Conservation (phyloP, 2,329 filamentous ascomycete species). For the Fusarium scirpi region DNA sequence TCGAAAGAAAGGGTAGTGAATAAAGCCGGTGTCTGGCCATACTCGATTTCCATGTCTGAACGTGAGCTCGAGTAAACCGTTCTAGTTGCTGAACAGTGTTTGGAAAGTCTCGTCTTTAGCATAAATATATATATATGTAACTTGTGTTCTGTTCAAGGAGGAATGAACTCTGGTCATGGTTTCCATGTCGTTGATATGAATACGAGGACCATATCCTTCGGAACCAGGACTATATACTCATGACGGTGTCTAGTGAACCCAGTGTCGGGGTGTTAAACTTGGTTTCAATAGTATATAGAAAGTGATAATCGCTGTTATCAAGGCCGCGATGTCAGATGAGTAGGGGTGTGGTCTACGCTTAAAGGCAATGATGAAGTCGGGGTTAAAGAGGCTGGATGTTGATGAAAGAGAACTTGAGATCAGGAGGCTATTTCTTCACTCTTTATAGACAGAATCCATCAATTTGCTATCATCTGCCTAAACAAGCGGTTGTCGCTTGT, state of each 20-base stretch:
- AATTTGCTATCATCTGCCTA: not conserved
- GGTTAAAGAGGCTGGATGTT: not conserved
- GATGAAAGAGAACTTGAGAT: not conserved
- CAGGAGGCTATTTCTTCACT: not conserved
- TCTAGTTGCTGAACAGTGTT: too few species aligned
- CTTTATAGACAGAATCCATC: not conserved
- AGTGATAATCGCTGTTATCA: not conserved
- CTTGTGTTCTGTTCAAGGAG: too few species aligned
- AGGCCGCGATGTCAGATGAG: not conserved
- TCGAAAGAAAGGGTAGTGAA: too few species aligned
- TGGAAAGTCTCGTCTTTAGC: too few species aligned
- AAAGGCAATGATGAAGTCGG: not conserved
- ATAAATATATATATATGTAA: not conserved
- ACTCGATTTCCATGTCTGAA: too few species aligned
- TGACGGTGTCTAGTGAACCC: too few species aligned
- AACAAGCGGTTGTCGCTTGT: not conserved
- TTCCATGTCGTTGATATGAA: not conserved
- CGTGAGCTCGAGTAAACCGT: too few species aligned
- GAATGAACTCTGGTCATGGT: too few species aligned
- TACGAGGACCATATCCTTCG: accelerated
- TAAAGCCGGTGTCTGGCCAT: too few species aligned
- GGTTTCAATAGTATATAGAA: not conserved
- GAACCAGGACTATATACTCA: not conserved
- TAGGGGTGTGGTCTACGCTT: not conserved
- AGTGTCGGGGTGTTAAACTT: accelerated